Base-by-base conservation (phyloP, 768 basidiomycete species). In the Agaricus bisporus region DNA sequence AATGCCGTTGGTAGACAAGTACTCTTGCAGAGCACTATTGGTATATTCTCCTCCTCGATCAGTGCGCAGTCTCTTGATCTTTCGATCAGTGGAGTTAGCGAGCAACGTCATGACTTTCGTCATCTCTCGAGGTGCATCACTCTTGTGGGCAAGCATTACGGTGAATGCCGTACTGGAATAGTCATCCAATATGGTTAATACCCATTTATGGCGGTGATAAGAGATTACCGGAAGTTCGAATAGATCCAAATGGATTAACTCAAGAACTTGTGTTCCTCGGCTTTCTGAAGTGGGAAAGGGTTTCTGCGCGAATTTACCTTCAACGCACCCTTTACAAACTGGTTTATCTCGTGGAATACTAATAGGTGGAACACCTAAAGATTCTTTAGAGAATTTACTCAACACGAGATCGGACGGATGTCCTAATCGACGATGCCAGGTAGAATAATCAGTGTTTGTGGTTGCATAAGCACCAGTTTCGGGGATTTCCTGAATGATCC, bases 131-230 rank as follows among this genome's bases (percentile, higher is more conserved):
- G 25, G 5, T 5, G 55, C 55, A 42, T 49, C 39, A 18, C 29
- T 29, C n/a, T 56, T 56, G 2, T 6, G 4, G 26, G 29, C n/a
- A 25, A 56, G 28, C 20, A 28, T 25, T 2, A 48, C 32, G 1
- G 37, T 44, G 28, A 38, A 49, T 25, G 28, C 22, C 17, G 17
- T 14, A 18, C 48, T 44, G 22, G 55, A 42, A 32, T 10, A 56
- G 20, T 56, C 48, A 37, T 56, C 55, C 4, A 56, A 5, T 18
- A 56, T 43, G 2, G 28, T 44, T 9, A 56, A 42, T 4, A 50
- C 35, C 32, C 49, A 56, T 37, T 44, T 49, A 28, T 39, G 48
- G 5, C 28, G 9, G 25, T 54, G 53, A 28, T 54, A 54, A 11
- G 53, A 54, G 10, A 49, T 14, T 8, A 49, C 32, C 1, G 55